These are phyloP conservation scores for Tulasnella sp. DNA, from an alignment of 768 basidiomycete species.

Conservation along the genomic window DNA sequence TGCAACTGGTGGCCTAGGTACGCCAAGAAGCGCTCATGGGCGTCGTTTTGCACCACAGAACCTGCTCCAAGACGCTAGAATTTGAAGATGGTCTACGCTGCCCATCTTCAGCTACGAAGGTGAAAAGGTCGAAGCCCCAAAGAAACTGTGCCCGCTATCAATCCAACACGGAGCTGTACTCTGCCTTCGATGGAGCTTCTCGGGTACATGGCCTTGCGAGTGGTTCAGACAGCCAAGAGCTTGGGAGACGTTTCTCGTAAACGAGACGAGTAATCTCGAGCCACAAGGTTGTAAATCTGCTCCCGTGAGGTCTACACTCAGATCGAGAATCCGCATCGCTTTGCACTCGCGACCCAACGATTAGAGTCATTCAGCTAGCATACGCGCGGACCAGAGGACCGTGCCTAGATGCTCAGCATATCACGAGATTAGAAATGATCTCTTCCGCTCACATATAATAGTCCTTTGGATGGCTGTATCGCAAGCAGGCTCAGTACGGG, in stretches of 20 bases:
- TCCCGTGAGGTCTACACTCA: too few species aligned
- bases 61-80: constrained; percentile 73
- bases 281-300: too few species aligned
- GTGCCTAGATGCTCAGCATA: too few species aligned
- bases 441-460: too few species aligned
- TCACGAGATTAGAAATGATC: too few species aligned
- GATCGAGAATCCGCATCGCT: too few species aligned
- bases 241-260: too few species aligned
- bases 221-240: constrained; percentile 94
- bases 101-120: constrained; percentile 82
- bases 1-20: constrained; percentile 87
- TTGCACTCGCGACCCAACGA: too few species aligned
- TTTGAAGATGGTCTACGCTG: constrained; percentile 96
- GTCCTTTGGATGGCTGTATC: too few species aligned
- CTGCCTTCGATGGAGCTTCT: constrained; percentile 90
- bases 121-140: constrained; percentile 76
- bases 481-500: too few species aligned
- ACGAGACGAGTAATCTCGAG: constrained; percentile 50
- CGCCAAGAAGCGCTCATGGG: not conserved
- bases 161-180: constrained; percentile 93
- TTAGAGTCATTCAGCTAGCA: too few species aligned
- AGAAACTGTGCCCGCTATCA: constrained; percentile 84
- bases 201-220: constrained; percentile 92
- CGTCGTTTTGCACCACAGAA: not conserved
- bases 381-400: too few species aligned